Evolutionary conservation across 768 basidiomycete species (phyloP), one percentile per base, ranked within the genome.

Genomic region (Kwoniella newhampshirensis): DNA sequence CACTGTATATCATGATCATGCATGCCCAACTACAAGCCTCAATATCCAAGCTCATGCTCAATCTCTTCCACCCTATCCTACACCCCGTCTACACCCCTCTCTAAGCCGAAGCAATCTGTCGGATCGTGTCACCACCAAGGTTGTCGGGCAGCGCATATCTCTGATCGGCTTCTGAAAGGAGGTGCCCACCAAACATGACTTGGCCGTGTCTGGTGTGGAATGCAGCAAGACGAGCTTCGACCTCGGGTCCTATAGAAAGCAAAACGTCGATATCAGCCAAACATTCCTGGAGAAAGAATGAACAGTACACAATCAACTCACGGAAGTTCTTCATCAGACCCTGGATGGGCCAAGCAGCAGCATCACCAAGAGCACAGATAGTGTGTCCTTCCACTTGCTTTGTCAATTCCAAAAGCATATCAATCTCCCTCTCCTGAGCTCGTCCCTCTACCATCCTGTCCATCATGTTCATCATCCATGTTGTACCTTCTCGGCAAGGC

Each of bases 391-490:
- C 92, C 20, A 97, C 82, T 85, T 96, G 91, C 84, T 94, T 96
- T 1, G 92, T 97, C 41, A 97, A 77, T 77, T 98, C 94, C 26
- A 93, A 84, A 12, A 99, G 81, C 94, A 97, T 97, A 77, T 98
- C 94, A 57, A 99, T 97, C 80, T 99, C 94, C 57, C 94, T 86
- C 63, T 82, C 82, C 70, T 93, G 89, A 0, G 87, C 89, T 11
- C 93, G 84, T 2, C 94, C 94, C 71, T 89, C 88, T 17, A 88
- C 90, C 81, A 99, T 85, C 44, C 94, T 86, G 75, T 91, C 84
- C 94, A 99, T 99, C 91, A 98, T 97, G 78, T 97, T 94, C 85
- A 88, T 90, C 89, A 99, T 91, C 94, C 94, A 98, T 0, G 91
- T 96, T 1, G 94, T 98, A 35, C 75, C 75, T 62, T 76, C 77